A percentile compares a stretch with the other conserved stretches of the same genome.
These are phyloP conservation scores for Solanum arcanum DNA, from an alignment of 257 asterid species.

Conservation along the genomic window DNA sequence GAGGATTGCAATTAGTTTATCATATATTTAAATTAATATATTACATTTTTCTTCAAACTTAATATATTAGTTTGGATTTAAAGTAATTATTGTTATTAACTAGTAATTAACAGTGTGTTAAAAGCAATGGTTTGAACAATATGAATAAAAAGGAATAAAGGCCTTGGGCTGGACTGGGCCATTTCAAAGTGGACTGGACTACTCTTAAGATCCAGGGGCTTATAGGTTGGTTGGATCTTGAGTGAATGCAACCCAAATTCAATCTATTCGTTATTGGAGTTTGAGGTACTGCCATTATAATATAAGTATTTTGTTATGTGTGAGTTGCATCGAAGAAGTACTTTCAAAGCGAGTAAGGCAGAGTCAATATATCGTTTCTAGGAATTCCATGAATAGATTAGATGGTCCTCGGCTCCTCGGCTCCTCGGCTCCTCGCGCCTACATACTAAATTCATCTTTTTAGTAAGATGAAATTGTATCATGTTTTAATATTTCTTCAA, in stretches of 20 bases:
- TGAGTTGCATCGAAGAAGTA: background rate
- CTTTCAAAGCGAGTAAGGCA: background rate
- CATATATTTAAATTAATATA: background rate
- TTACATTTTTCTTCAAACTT: background rate
- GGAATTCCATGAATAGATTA: background rate
- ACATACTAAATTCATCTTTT: background rate
- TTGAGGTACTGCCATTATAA: background rate
- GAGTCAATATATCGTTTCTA: background rate
- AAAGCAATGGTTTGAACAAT: background rate
- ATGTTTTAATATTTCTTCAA: background rate
- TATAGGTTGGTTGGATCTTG: background rate
- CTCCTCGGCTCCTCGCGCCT: background rate
- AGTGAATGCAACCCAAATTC: background rate
- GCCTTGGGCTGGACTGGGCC: background rate
- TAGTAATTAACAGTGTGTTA: background rate
- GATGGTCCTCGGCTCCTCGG: background rate
- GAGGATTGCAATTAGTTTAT: background rate
- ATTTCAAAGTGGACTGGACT: background rate
- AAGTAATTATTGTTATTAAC: background rate
- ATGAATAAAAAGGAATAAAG: background rate
- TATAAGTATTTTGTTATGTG: background rate
- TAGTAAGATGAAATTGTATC: background rate
- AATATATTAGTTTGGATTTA: background rate
- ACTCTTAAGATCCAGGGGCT: background rate
- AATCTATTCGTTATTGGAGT: background rate